Percentiles rank a stretch among this genome's conserved stretches.
Conservation (phyloP, 768 basidiomycete species). For the Calocera viscosa region DNA sequence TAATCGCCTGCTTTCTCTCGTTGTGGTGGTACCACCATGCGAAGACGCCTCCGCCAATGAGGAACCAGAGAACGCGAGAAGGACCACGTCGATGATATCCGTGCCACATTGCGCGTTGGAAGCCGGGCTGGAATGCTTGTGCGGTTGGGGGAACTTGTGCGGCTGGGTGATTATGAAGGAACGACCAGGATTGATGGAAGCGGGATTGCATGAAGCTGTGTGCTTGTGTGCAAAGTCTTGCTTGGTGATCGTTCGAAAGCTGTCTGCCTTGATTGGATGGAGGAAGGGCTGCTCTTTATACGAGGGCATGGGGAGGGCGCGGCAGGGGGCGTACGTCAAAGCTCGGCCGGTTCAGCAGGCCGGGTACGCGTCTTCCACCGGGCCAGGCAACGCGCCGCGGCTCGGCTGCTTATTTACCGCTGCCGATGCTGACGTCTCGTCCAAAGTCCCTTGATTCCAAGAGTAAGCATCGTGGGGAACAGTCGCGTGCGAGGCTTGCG, state of each 20-base stretch:
- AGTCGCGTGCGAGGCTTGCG: background rate
- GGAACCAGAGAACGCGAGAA: slow-evolving; percentile 12
- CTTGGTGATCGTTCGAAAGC: background rate
- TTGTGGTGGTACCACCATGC: slow-evolving; percentile 14
- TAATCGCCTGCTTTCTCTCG: slow-evolving; percentile 5
- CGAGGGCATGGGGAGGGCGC: background rate
- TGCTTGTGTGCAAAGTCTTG: background rate
- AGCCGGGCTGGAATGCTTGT: background rate
- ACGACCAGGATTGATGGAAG: background rate
- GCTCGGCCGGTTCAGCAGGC: background rate
- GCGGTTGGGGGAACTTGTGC: background rate
- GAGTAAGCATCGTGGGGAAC: background rate
- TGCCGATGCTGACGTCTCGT: background rate
- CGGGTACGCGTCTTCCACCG: background rate
- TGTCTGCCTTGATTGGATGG: background rate
- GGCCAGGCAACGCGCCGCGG: background rate
- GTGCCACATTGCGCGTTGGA: background rate
- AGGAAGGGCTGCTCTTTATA: background rate
- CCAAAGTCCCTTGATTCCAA: background rate
- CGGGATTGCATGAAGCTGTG: background rate
- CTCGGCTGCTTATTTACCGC: background rate
- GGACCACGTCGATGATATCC: background rate
- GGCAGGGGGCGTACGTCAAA: background rate
- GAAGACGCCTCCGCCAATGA: slow-evolving; percentile 11
- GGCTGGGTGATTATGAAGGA: background rate